Percentiles rank a stretch among this genome's conserved stretches.
Evolutionary conservation across 2,329 filamentous ascomycete genomes (phyloP).

Genomic region (Microcyclospora tardicrescens): DNA sequence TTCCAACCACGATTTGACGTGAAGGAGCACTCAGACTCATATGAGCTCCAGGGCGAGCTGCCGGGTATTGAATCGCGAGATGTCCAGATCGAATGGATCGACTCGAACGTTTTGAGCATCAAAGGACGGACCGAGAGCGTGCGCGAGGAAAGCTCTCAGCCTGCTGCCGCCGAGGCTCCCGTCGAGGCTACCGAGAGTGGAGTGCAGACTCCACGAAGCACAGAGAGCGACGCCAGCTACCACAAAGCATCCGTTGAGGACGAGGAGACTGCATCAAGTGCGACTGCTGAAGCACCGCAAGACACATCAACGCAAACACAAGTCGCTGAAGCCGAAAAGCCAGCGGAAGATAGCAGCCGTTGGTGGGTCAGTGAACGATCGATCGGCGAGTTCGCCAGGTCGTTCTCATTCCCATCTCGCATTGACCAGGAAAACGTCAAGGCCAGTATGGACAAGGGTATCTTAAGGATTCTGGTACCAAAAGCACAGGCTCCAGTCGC

Average conservation of each 20-base stretch:
- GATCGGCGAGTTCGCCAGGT: slow-evolving; percentile 46
- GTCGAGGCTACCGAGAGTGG: slow-evolving; percentile 30
- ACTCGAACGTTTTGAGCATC: slow-evolving; percentile 59
- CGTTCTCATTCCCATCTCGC: slow-evolving; percentile 44
- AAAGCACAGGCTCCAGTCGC: slow-evolving; percentile 37
- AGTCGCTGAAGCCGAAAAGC: slow-evolving; percentile 3
- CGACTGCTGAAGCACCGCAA: slow-evolving; percentile 21
- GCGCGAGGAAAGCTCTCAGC: slow-evolving; percentile 43
- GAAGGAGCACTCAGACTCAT: slow-evolving; percentile 52
- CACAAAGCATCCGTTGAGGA: slow-evolving; percentile 2
- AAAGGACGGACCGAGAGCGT: slow-evolving; percentile 55
- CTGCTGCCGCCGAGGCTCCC: slow-evolving; percentile 34
- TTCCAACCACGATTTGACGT: slow-evolving; percentile 72
- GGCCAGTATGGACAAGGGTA: slow-evolving; percentile 47
- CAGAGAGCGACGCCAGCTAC: slow-evolving; percentile 6
- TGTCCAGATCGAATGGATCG: slow-evolving; percentile 65
- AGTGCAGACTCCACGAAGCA: slow-evolving; percentile 18
- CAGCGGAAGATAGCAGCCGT: slow-evolving; percentile 35
- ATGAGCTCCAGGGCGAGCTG: slow-evolving; percentile 70
- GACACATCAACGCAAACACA: slow-evolving; percentile 11
- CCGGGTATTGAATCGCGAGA: slow-evolving; percentile 63
- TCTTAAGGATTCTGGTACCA: slow-evolving; percentile 44
- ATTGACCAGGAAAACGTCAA: slow-evolving; percentile 50
- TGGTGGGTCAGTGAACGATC: slow-evolving; percentile 57
- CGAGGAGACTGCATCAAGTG: slow-evolving; percentile 6